Conservation (phyloP, 768 basidiomycete genomes). For the Dendrothele bispora region DNA sequence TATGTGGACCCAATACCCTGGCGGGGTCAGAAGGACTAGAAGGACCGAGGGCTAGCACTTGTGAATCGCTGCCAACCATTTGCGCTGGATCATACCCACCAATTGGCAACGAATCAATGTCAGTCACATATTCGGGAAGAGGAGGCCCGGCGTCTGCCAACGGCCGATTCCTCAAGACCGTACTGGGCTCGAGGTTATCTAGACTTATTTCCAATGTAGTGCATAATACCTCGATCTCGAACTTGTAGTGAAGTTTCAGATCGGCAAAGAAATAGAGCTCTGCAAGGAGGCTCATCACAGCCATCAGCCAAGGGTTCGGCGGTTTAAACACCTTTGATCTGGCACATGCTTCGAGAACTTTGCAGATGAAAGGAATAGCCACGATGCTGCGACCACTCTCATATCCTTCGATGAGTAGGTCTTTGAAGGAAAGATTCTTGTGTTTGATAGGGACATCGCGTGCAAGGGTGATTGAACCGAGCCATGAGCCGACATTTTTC, state of each 20-base stretch:
- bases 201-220: slow-evolving; percentile 88
- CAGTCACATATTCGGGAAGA: slow-evolving; percentile 76
- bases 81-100: slow-evolving; percentile 61
- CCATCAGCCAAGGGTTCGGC: slow-evolving; percentile 99
- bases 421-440: slow-evolving; percentile 95
- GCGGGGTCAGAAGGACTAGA: slow-evolving; percentile 63
- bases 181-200: slow-evolving; percentile 80
- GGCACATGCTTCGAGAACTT: slow-evolving; percentile 87
- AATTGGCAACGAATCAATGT: slow-evolving; percentile 79
- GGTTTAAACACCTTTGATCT: slow-evolving; percentile 92
- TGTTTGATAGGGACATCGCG: slow-evolving; percentile 91
- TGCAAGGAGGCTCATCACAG: slow-evolving; percentile 84
- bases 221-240: slow-evolving; percentile 97
- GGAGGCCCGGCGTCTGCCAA: slow-evolving; percentile 59
- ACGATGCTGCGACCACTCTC: slow-evolving; percentile 89
- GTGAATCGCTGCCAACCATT: slow-evolving; percentile 35
- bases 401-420: slow-evolving; percentile 94
- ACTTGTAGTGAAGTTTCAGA: slow-evolving; percentile 94
- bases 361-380: slow-evolving; percentile 98
- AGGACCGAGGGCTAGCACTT: slow-evolving; percentile 61
- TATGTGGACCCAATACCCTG: slow-evolving; percentile 70
- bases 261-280: slow-evolving; percentile 98
- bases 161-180: slow-evolving; percentile 77
- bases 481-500: slow-evolving; percentile 95
- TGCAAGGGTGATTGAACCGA: slow-evolving; percentile 91